These are phyloP conservation scores for Fagopyrum esculentum DNA, from an alignment of 148 eudicot genomes.

Conservation along the genomic window DNA sequence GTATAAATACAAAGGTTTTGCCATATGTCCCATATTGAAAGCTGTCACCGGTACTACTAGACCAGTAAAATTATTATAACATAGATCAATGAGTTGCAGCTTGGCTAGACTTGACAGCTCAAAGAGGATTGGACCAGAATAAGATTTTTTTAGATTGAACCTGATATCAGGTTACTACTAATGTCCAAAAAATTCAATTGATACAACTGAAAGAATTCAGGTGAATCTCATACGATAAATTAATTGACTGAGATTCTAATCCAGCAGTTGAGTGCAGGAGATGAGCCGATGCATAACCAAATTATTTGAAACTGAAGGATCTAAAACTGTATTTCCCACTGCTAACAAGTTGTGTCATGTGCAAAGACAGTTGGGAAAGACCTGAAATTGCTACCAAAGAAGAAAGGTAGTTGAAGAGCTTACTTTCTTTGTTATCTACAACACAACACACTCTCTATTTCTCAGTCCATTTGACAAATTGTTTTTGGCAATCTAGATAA, in stretches of 20 bases:
- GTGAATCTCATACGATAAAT: constrained; percentile 44
- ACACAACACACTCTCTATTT: neutral
- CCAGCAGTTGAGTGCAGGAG: constrained; percentile 31
- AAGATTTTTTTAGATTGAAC: constrained; percentile 47
- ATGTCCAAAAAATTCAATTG: constrained; percentile 44
- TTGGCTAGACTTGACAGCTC: constrained; percentile 48
- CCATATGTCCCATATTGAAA: constrained; percentile 30
- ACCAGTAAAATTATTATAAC: constrained; percentile 61
- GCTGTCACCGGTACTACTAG: constrained; percentile 32
- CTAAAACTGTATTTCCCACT: too few relatives aligned
- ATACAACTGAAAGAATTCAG: constrained; percentile 42
- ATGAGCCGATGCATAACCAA: constrained; percentile 45
- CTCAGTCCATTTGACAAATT: neutral
- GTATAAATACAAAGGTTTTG: too few relatives aligned
- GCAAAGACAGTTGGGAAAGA: too few relatives aligned
- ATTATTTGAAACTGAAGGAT: too few relatives aligned
- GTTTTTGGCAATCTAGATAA: neutral
- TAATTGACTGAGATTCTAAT: constrained; percentile 60
- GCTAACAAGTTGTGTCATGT: too few relatives aligned
- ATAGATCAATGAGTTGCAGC: constrained; percentile 40
- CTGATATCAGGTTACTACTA: constrained; percentile 63
- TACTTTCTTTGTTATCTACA: neutral
- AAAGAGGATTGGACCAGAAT: constrained; percentile 49
- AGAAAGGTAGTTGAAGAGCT: constrained; percentile 5
- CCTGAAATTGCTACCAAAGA: neutral